Evolutionary conservation across 2,329 filamentous ascomycete species (phyloP), one percentile per base, ranked within the genome.

Genomic region (Aspergillus ruber): DNA sequence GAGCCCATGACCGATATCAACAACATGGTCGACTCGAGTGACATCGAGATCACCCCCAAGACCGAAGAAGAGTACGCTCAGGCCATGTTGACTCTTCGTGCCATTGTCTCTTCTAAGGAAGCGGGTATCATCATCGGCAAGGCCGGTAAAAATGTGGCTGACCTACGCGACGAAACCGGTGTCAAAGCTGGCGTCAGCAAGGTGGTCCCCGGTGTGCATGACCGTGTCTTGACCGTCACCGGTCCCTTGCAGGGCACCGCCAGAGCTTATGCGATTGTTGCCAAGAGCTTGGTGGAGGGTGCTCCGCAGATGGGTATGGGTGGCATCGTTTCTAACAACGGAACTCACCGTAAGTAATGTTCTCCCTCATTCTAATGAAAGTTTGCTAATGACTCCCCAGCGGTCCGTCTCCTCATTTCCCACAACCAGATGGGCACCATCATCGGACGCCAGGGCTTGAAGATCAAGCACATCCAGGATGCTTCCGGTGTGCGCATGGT

Each of bases 401-500:
- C 93, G 52, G 88, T 98, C 70, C 95, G 95, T 66, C 84, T 98
- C 27, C 85, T 98, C 67, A 97, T 98, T 71, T 98, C 93, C 29
- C 91, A 98, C 77, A 97, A 97, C 71, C 93, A 98, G 74, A 98
- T 98, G 93, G 93, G 93, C 53, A 98, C 93, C 62, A 96, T 98
- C 74, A 98, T 98, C 66, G 93, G 93, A 62, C 84, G 90, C 56
- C 88, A 94, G 69, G 93, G 93, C 50, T 79, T 96, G 58, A 98
- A 97, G 79, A 98, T 98, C 79, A 98, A 98, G 80, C 88, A 96
- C 69, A 98, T 98, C 59, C 93, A 98, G 70, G 93, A 98, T 69
- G 85, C 84, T 25, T 97, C 93, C 4, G 90, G 90, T 56, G 93
- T 97, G 50, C 90, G 93, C 66, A 98, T 98, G 93, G 90, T 98